Evolutionary conservation across 2,329 filamentous ascomycete genomes (phyloP), one percentile per base, ranked within the genome.

Genomic region (Fusarium odoratissimum): DNA sequence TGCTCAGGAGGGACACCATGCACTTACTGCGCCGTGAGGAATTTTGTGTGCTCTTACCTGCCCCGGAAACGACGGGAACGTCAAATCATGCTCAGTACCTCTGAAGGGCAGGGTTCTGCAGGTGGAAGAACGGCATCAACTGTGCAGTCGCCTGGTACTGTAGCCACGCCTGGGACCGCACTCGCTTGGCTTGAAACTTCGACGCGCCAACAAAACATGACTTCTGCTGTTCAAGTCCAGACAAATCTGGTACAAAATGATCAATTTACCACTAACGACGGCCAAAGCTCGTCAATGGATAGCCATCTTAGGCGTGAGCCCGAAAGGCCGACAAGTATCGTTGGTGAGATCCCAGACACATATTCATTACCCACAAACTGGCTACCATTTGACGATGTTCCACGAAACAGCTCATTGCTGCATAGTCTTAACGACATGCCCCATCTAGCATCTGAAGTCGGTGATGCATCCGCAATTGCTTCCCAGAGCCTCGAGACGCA

Each of bases 361-460:
- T 48, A 48, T n/a, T 48, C 28, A 5, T 8, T 48, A 7, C 45
- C 46, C 16, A 49, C n/a, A n/a, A 49, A 49, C 11, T 49, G 46
- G 46, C 46, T 49, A 5, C 46, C 46, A 3, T 49, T 33, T 49
- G 46, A 49, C 21, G n/a, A 49, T 7, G 30, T 33, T 11, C 46
- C 46, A 17, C 21, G 12, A 10, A 19, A 8, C 16, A 23, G 10
- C 8, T 0, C 46, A 13, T 7, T 23, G 0, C 6, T 16, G 28
- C 9, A 16, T 0, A 12, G 13, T n/a, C 6, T 30, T 0, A 11
- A n/a, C 9, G 13, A 16, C 4, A 8, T n/a, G 9, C 25, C 19
- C 1, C 9, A 4, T 8, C 0, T 49, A 13, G 23, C 42, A 28
- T 28, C 10, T 9, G 42, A 21, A 28, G 11, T 45, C 17, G 23